Conservation (phyloP, 2,329 filamentous ascomycete genomes). For the Aspergillus udagawae region DNA sequence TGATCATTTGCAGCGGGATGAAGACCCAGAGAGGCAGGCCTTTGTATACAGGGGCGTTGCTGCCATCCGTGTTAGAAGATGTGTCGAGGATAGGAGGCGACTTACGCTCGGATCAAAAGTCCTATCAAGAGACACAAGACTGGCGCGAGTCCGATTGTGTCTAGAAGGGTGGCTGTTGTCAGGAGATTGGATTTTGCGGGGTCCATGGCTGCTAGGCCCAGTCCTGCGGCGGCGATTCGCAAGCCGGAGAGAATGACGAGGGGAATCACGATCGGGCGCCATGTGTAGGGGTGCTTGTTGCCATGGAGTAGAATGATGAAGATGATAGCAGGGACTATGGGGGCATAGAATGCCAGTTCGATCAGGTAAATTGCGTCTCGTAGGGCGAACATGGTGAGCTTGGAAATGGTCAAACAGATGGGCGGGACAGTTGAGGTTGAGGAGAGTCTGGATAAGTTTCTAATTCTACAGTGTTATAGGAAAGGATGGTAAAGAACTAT, state of each 20-base stretch:
- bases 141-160: slow-evolving; percentile 14
- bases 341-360: slow-evolving; percentile 14
- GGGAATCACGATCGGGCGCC: slow-evolving; percentile 14
- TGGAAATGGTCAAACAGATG: slow-evolving; percentile 1
- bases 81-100: neutral
- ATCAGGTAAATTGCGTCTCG: slow-evolving; percentile 15
- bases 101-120: slow-evolving; percentile 13
- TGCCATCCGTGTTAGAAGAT: slow-evolving; percentile 5
- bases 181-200: slow-evolving; percentile 9
- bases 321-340: slow-evolving; percentile 10
- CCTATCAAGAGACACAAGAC: slow-evolving; percentile 12
- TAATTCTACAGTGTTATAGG: no score
- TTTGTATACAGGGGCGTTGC: slow-evolving; percentile 13
- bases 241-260: slow-evolving; percentile 11
- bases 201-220: slow-evolving; percentile 10
- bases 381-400: slow-evolving; percentile 11
- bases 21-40: slow-evolving; percentile 12
- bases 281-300: slow-evolving; percentile 12
- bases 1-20: slow-evolving; percentile 10
- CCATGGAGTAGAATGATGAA: slow-evolving; percentile 14
- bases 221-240: slow-evolving; percentile 8
- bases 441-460: no score
- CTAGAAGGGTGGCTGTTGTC: slow-evolving; percentile 11
- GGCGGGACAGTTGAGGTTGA: slow-evolving; percentile 1
- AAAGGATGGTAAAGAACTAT: no score